Evolutionary conservation across 805 yeast genomes (phyloP).

Genomic region (Yamadazyma ubonensis): DNA sequence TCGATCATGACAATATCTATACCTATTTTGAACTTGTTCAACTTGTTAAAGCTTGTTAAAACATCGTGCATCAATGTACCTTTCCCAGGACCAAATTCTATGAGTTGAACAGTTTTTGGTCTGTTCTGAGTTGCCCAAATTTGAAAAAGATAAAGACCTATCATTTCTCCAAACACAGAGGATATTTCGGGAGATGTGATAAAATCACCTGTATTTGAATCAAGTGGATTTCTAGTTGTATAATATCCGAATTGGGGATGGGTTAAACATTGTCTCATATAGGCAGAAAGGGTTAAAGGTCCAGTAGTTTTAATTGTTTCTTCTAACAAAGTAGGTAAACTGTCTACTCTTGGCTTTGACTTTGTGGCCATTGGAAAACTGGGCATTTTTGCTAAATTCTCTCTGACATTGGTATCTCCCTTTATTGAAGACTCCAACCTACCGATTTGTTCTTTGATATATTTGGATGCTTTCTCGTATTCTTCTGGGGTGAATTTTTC

Average conservation of each 20-base stretch:
- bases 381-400: constrained; percentile 35
- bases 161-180: constrained; percentile 81
- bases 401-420: constrained; percentile 35
- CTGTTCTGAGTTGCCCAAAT: constrained; percentile 57
- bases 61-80: constrained; percentile 77
- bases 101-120: constrained; percentile 50
- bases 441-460: constrained; percentile 30
- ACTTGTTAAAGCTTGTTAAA: constrained; percentile 46
- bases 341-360: constrained; percentile 20
- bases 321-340: constrained; percentile 38
- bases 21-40: constrained; percentile 25
- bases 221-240: constrained; percentile 73
- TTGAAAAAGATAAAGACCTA: constrained; percentile 69
- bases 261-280: constrained; percentile 78
- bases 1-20: constrained; percentile 61
- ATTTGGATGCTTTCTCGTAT: constrained; percentile 37
- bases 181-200: constrained; percentile 86
- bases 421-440: constrained; percentile 36
- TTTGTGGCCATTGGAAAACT: constrained; percentile 31
- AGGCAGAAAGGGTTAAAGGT: constrained; percentile 69
- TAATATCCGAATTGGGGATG: constrained; percentile 80
- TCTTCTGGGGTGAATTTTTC: constrained; percentile 39
- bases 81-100: constrained; percentile 84
- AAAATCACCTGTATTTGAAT: constrained; percentile 63
- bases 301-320: constrained; percentile 67